These are phyloP conservation scores for Casaregolazyma suthepensis DNA, from an alignment of 1,139 yeast species.

Conservation along the genomic window DNA sequence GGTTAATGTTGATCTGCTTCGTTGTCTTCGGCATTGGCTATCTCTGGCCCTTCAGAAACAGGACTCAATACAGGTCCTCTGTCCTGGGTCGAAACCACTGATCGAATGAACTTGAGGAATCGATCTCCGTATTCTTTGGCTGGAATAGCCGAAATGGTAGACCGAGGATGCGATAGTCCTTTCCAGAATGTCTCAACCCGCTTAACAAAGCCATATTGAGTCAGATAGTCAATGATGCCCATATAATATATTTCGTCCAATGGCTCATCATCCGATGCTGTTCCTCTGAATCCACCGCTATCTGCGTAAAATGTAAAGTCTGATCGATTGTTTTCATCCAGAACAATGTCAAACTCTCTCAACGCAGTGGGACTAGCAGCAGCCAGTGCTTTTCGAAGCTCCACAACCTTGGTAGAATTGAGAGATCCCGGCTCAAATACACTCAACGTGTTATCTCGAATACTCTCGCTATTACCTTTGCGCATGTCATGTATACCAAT, in stretches of 20 bases:
- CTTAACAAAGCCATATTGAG: conserved; percentile 73
- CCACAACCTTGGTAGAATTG: conserved; percentile 28
- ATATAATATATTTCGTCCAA: conserved; percentile 71
- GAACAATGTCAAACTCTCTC: conserved; percentile 30
- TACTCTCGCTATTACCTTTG: conserved; percentile 45
- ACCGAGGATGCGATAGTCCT: conserved; percentile 60
- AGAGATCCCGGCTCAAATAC: conserved; percentile 34
- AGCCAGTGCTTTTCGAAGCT: conserved; percentile 34
- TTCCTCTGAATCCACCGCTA: conserved; percentile 81
- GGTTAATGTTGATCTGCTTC: not conserved
- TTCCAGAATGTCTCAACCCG: conserved; percentile 84
- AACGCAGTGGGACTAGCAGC: conserved; percentile 34
- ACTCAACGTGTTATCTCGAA: conserved; percentile 34
- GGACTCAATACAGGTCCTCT: not conserved
- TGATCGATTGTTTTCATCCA: conserved; percentile 26
- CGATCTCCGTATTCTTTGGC: conserved; percentile 86
- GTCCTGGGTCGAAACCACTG: conserved; percentile 18
- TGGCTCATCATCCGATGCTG: conserved; percentile 59
- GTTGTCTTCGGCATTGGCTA: not conserved
- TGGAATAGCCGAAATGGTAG: conserved; percentile 81
- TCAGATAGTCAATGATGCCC: conserved; percentile 91
- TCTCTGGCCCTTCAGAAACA: not conserved
- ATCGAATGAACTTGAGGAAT: conserved; percentile 62
- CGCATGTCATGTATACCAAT: conserved; percentile 79
- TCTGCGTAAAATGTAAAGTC: conserved; percentile 62